Evolutionary conservation across 2,329 filamentous ascomycete species (phyloP).

Genomic region (Aureobasidium melanogenum): DNA sequence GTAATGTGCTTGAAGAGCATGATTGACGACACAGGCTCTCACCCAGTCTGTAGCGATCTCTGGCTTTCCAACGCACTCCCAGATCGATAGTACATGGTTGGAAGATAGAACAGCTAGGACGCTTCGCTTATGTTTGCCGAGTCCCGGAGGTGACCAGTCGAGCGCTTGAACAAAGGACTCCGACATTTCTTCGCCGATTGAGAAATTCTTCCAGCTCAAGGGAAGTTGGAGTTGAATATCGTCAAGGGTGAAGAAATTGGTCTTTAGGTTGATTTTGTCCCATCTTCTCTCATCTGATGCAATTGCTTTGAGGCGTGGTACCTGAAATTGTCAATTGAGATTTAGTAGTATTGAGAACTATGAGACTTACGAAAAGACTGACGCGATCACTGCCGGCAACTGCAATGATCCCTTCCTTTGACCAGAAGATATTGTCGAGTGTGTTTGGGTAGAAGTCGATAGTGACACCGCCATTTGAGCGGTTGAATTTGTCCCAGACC

Average conservation of each 20-base stretch:
- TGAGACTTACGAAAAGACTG: slow-evolving; percentile 39
- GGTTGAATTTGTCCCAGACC: slow-evolving; percentile 7
- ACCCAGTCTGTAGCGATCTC: slow-evolving; percentile 40
- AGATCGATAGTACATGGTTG: slow-evolving; percentile 48
- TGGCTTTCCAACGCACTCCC: slow-evolving; percentile 39
- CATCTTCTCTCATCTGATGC: slow-evolving; percentile 22
- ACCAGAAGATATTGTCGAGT: slow-evolving; percentile 49
- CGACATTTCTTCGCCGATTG: slow-evolving; percentile 52
- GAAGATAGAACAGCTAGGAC: slow-evolving; percentile 48
- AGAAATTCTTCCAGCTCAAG: slow-evolving; percentile 40
- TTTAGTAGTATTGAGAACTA: slow-evolving; percentile 12
- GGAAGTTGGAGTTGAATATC: slow-evolving; percentile 41
- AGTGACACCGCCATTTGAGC: background rate
- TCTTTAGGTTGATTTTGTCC: slow-evolving; percentile 35
- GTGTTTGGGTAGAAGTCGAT: slow-evolving; percentile 40
- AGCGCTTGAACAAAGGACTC: slow-evolving; percentile 40
- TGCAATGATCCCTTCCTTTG: slow-evolving; percentile 48
- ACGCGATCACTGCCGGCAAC: slow-evolving; percentile 48
- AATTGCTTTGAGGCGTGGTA: slow-evolving; percentile 20
- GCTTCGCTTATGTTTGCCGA: slow-evolving; percentile 46
- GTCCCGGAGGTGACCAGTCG: slow-evolving; percentile 49
- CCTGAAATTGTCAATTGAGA: background rate
- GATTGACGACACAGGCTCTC: slow-evolving; percentile 45
- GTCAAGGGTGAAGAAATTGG: slow-evolving; percentile 42
- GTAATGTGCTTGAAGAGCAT: slow-evolving; percentile 28